A percentile compares a stretch with the other conserved stretches of the same genome.
Evolutionary conservation across 495 filamentous ascomycete species (phyloP).

Genomic region (Hyaloscypha variabilis): DNA sequence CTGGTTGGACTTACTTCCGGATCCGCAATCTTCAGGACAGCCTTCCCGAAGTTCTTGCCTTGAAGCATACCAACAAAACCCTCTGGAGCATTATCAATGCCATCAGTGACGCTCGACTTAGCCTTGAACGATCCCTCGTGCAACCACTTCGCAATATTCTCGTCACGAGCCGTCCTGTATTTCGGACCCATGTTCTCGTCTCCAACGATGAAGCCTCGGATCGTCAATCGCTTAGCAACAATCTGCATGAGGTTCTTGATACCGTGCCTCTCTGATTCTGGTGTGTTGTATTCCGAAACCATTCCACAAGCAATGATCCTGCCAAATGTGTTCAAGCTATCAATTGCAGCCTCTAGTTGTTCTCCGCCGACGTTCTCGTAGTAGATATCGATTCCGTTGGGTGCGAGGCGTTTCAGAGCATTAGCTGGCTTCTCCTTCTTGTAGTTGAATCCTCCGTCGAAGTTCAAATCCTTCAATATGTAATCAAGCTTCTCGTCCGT

Average conservation of each 20-base stretch:
- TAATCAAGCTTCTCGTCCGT: constrained; percentile 68
- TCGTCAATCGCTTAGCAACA: constrained; percentile 47
- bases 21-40: constrained; percentile 71
- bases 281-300: constrained; percentile 74
- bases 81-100: constrained; percentile 80
- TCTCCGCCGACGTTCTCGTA: constrained; percentile 95
- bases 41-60: constrained; percentile 93
- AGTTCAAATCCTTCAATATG: constrained; percentile 64
- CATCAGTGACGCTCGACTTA: constrained; percentile 68
- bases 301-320: constrained; percentile 64
- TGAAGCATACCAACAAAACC: constrained; percentile 85
- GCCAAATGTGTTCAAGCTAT: constrained; percentile 68
- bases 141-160: constrained; percentile 84
- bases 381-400: constrained; percentile 90
- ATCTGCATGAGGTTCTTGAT: constrained; percentile 65
- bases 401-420: constrained; percentile 74
- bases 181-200: constrained; percentile 66
- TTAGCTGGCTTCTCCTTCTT: constrained; percentile 63
- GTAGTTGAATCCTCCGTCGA: constrained; percentile 77
- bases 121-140: constrained; percentile 79
- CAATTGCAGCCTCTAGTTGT: constrained; percentile 77
- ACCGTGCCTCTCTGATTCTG: constrained; percentile 60
- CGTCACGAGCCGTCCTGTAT: constrained; percentile 76
- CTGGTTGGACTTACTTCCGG: constrained; percentile 8
- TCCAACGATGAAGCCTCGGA: constrained; percentile 78